Conservation (phyloP, 1,284 basidiomycete genomes). For the Leucoagaricus sp. region DNA sequence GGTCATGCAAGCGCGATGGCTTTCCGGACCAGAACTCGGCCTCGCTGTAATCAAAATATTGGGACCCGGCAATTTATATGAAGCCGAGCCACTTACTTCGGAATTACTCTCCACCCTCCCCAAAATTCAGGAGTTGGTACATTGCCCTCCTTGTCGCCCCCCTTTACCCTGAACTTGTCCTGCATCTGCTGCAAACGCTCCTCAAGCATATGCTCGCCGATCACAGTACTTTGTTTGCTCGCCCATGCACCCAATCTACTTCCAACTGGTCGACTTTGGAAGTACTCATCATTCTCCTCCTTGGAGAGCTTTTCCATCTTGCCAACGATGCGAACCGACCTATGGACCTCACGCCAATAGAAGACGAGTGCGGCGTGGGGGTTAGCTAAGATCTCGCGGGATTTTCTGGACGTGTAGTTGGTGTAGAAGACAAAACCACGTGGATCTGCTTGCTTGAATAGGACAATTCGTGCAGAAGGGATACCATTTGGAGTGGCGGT, state of each 20-base stretch:
- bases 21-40: slow-evolving; percentile 95
- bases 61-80: slow-evolving; percentile 4
- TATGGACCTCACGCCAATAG: slow-evolving; percentile 89
- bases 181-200: slow-evolving; percentile 62
- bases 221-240: slow-evolving; percentile 80
- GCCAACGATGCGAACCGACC: slow-evolving; percentile 86
- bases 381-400: slow-evolving; percentile 75
- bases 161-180: slow-evolving; percentile 57
- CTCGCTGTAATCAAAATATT: slow-evolving; percentile 40
- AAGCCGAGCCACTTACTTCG: slow-evolving; percentile 59
- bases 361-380: slow-evolving; percentile 83
- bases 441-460: slow-evolving; percentile 87
- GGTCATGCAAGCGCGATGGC: slow-evolving; percentile 87
- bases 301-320: slow-evolving; percentile 74
- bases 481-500: slow-evolving; percentile 74
- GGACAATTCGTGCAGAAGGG: slow-evolving; percentile 88
- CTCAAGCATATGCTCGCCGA: slow-evolving; percentile 72
- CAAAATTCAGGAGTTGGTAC: slow-evolving; percentile 90
- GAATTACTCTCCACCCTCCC: slow-evolving; percentile 95
- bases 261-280: slow-evolving; percentile 79
- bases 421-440: slow-evolving; percentile 95
- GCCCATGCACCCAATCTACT: slow-evolving; percentile 93
- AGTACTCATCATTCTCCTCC: slow-evolving; percentile 85
- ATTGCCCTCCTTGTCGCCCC: slow-evolving; percentile 41
- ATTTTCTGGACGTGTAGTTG: slow-evolving; percentile 95